These are phyloP conservation scores for Fusarium sp. DNA, from an alignment of 2,329 filamentous ascomycete genomes.

Conservation along the genomic window DNA sequence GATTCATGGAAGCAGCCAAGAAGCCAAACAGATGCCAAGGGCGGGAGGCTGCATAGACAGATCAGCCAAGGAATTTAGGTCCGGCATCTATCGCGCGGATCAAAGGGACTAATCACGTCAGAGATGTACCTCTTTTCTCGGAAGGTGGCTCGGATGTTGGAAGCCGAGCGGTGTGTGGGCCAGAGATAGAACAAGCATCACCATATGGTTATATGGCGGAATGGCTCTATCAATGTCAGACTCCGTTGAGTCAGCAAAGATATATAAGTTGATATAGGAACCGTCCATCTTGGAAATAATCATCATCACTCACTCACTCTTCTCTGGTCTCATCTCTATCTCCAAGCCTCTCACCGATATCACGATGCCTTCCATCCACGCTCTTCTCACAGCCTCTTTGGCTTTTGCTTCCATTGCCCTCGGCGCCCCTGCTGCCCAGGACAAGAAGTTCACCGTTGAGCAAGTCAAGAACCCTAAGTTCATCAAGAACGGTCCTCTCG, in stretches of 20 bases:
- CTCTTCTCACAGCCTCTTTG: conserved; percentile 31
- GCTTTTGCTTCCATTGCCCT: conserved; percentile 33
- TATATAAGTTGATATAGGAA: neutral
- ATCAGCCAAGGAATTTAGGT: conserved; percentile 1
- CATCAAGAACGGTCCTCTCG: conserved; percentile 48
- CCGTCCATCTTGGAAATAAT: neutral
- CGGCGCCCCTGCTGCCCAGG: conserved; percentile 24
- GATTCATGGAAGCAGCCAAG: neutral
- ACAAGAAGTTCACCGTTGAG: conserved; percentile 45
- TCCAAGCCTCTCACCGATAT: neutral
- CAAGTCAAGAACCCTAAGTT: conserved; percentile 53
- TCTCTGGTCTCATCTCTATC: neutral
- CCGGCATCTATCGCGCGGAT: neutral
- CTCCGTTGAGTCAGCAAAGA: too few species aligned
- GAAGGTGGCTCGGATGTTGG: conserved; percentile 16
- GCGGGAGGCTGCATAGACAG: conserved; percentile 24
- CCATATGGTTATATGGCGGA: neutral
- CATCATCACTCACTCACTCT: neutral
- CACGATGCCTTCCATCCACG: conserved; percentile 23
- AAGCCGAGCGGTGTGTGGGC: conserved; percentile 13
- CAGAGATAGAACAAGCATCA: conserved; percentile 4
- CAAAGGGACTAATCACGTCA: conserved; percentile 1
- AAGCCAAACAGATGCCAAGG: conserved; percentile 27
- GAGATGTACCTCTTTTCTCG: neutral
- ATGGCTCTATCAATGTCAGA: neutral